Base-by-base conservation (phyloP, 305 asterid genomes). In the Solanum hybrid region DNA sequence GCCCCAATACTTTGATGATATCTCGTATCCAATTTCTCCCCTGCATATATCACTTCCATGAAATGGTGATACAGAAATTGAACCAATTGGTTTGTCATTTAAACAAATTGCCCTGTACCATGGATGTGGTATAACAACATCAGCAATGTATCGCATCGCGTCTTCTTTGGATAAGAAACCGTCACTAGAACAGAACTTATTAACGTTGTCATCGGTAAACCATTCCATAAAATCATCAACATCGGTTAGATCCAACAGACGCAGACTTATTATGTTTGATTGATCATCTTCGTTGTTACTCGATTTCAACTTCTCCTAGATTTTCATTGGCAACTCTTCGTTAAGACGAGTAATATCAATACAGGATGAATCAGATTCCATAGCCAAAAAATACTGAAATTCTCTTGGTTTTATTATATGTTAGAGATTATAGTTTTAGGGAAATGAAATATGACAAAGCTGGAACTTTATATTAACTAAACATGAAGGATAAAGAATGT, bases 1-100 rank as follows among this genome's bases (percentile, higher is more conserved):
- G 24, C 97, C 97, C 97, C 95, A 93, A 69, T 93, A 89, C 72
- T 93, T 24, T 32, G 98, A 95, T 37, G 90, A 94, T 91, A 96
- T 72, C 56, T 89, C 91, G 89, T 92, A 95, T 26, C 98, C 97
- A 8, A 95, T 19, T 90, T 95, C 96, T 1, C 94, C 98, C 90
- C 97, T 91, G 89, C 95, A 92, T 0, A 42, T 29, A 34, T 87
- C 26, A 10, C 4, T 14, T 24, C 95, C 97, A 0, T 2, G 1
- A 36, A 42, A 72, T 19, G 94, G 94, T 19, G 86, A 88, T 17
- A 95, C 95, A 8, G 91, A 64, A 10, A 95, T 56, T 6, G 92
- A 90, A 0, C 99, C 99, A 56, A 95, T 92, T 3, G 94, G 90
- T 77, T 91, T 93, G 24, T 93, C 94, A 60, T 91, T 81, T 10